Percentiles rank a stretch among this genome's conserved stretches.
Evolutionary conservation across 805 yeast genomes (phyloP).

Genomic region (Monosporozyma aquatica): DNA sequence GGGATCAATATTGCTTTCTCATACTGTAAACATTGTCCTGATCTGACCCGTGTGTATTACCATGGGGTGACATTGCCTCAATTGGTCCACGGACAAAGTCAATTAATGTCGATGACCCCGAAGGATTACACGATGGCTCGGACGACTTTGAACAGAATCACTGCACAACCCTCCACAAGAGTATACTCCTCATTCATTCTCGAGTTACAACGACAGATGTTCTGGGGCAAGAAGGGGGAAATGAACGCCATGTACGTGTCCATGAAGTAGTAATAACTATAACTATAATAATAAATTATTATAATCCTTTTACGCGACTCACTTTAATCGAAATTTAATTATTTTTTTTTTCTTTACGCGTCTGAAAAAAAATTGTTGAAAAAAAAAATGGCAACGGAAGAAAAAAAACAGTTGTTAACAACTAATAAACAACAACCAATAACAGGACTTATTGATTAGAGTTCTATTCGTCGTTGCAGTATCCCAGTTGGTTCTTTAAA

Average conservation of each 20-base stretch:
- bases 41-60: conserved; percentile 7
- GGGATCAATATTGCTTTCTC: conserved; percentile 39
- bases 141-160: conserved; percentile 15
- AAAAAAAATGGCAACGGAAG: too few species aligned
- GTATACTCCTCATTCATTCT: not conserved
- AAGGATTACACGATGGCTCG: conserved; percentile 26
- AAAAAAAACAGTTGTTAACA: too few species aligned
- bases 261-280: too few species aligned
- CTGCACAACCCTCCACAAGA: not conserved
- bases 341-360: too few species aligned
- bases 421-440: too few species aligned
- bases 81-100: conserved; percentile 11
- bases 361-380: not conserved
- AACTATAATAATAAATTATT: too few species aligned
- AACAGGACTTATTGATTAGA: not conserved
- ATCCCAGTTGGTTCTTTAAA: not conserved
- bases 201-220: conserved; percentile 51
- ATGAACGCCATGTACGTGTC: conserved; percentile 38
- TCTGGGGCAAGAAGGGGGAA: conserved; percentile 51
- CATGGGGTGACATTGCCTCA: conserved; percentile 18
- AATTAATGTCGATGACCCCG: conserved; percentile 16
- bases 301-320: too few species aligned
- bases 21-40: not conserved
- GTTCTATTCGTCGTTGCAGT: not conserved
- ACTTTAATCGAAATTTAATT: too few species aligned